Base-by-base conservation (phyloP, 768 basidiomycete species). In the Pluteus cervinus region DNA sequence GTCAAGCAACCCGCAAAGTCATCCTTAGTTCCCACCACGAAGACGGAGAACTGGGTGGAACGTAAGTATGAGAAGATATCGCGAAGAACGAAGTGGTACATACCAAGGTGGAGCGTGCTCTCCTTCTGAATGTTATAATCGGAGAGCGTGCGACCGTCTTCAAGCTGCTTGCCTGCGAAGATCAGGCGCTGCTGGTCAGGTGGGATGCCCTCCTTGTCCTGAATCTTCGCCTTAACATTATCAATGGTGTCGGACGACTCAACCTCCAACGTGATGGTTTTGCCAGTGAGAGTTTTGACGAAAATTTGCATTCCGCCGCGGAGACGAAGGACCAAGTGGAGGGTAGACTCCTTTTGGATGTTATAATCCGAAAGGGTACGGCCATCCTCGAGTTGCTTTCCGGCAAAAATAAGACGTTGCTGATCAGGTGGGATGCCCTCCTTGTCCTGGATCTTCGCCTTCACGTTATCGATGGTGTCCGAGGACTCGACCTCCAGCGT, bases 341-440 rank as follows among this genome's bases (percentile, higher is more conserved):
- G 82, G 25, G 90, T 93, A 1, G 83, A 87, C 66, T 94, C 90
- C 69, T 93, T 93, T 75, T 94, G 91, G 49, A 94, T 92, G 58
- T 91, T 89, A 57, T 90, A 89, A 48, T 87, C 86, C 6, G 84
- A 86, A 1, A 90, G 70, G 3, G 86, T 94, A 33, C 91, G 81
- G 3, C 92, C 92, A 53, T 96, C 92, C 59, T 94, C 91, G 18
- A 96, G 76, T 58, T 93, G 91, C 66, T 94, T 93, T 43, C 91
- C 91, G 31, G 91, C 91, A 46, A 93, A 94, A 68, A 94, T 94
- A n/a, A 94, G 65, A 45, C 92, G 89, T 56, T 93, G 89, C 51
- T 90, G 90, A 63, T 91, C 87, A 17, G 89, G 91, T 15, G 84
- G 83, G 41, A 86, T 86, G 10, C 79, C 24, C 11, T 87, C 84